Evolutionary conservation across 148 eudicot genomes (phyloP).

Genomic region (Polygonum aviculare): DNA sequence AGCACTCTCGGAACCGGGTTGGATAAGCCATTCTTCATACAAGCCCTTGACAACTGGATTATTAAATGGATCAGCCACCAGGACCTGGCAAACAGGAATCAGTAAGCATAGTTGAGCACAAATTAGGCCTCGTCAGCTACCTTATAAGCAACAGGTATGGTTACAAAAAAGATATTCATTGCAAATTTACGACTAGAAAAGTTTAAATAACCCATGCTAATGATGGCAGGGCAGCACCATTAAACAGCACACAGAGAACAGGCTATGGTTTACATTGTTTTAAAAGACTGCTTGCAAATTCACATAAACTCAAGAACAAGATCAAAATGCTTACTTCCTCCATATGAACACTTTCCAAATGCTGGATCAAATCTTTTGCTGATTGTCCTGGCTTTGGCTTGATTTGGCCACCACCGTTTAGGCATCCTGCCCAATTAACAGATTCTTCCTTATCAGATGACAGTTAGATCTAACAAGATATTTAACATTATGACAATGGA

Average conservation of each 20-base stretch:
- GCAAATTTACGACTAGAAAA: not conserved
- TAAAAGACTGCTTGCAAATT: not conserved
- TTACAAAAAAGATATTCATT: not conserved
- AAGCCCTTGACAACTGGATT: constrained; percentile 61
- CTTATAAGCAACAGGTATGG: not conserved
- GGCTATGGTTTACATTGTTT: not conserved
- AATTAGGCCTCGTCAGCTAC: not conserved
- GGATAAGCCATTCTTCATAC: constrained; percentile 73
- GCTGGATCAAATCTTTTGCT: constrained; percentile 68
- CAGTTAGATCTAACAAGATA: not conserved
- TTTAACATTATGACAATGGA: not conserved
- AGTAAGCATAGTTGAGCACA: not conserved
- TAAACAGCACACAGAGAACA: not conserved
- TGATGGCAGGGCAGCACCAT: not conserved
- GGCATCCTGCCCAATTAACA: constrained; percentile 50
- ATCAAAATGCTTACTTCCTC: constrained; percentile 51
- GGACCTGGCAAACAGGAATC: constrained; percentile 37
- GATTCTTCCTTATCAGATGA: constrained; percentile 1
- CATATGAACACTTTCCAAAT: constrained; percentile 49
- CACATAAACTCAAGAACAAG: not conserved
- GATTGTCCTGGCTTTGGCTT: constrained; percentile 79
- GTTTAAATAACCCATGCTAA: not conserved
- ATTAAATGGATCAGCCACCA: constrained; percentile 58
- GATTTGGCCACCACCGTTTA: constrained; percentile 97
- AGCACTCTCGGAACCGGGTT: constrained; percentile 84